Evolutionary conservation across 1,284 basidiomycete species (phyloP).

Genomic region (Rhodotorula sp.): DNA sequence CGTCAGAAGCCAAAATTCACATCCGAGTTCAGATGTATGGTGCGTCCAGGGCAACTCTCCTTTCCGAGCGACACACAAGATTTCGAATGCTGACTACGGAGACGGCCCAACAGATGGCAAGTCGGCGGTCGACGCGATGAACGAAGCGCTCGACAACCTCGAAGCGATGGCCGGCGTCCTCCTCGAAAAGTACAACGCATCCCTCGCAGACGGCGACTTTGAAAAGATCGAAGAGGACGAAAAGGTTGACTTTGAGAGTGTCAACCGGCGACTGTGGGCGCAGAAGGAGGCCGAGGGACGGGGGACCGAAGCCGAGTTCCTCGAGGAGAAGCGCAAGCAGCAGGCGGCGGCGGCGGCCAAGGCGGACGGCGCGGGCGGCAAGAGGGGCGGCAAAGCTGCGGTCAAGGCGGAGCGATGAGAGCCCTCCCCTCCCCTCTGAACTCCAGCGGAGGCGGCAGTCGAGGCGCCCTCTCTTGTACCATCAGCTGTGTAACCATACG

Average conservation of each 20-base stretch:
- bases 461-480: neutral
- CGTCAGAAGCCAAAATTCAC: conserved; percentile 93
- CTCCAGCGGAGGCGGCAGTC: too few species aligned
- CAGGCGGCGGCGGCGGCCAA: conserved; percentile 8
- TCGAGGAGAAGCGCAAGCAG: conserved; percentile 27
- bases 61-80: neutral
- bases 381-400: conserved; percentile 23
- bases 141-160: conserved; percentile 42
- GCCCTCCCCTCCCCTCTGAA: neutral
- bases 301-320: conserved; percentile 33
- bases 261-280: conserved; percentile 38
- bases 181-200: conserved; percentile 38
- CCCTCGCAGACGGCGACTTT: conserved; percentile 40
- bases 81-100: neutral
- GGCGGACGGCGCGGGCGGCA: conserved; percentile 12
- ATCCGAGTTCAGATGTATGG: conserved; percentile 98
- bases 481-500: neutral
- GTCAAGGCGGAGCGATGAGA: conserved; percentile 27
- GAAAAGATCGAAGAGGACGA: conserved; percentile 35
- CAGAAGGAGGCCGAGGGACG: conserved; percentile 35
- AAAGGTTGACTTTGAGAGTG: conserved; percentile 39
- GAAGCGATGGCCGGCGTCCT: conserved; percentile 40
- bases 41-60: conserved; percentile 54
- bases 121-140: conserved; percentile 39
- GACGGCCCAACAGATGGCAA: conserved; percentile 37